Conservation (phyloP, 164 flowering plant species). For the Magnolia kwangsiensis region DNA sequence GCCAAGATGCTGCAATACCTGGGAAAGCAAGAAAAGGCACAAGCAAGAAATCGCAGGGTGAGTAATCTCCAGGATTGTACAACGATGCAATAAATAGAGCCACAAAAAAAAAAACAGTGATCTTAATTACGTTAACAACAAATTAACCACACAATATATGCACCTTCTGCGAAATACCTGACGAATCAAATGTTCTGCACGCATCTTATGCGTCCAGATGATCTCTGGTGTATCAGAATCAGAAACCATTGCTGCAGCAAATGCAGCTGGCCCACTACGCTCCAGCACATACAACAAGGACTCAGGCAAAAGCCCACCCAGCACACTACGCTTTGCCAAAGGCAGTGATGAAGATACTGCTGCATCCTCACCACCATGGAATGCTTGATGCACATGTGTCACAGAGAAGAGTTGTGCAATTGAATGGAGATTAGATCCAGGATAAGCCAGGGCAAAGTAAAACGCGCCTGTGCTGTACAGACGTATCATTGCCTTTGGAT, state of each 20-base stretch:
- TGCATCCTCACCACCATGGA: constrained; percentile 99
- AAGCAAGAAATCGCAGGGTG: neutral
- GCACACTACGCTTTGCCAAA: constrained; percentile 91
- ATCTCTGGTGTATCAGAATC: constrained; percentile 99
- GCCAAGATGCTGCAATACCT: constrained; percentile 99
- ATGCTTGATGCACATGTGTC: constrained; percentile 97
- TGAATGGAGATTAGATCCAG: constrained; percentile 94
- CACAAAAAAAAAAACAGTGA: neutral
- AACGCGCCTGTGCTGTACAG: constrained; percentile 95
- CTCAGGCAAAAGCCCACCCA: constrained; percentile 97
- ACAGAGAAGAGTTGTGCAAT: constrained; percentile 86
- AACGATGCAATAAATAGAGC: neutral
- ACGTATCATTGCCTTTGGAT: constrained; percentile 95
- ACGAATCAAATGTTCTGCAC: constrained; percentile 91
- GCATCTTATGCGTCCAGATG: constrained; percentile 99
- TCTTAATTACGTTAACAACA: neutral
- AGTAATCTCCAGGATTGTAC: neutral
- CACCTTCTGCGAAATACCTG: constrained; percentile 49
- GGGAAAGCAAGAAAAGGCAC: constrained; percentile 4
- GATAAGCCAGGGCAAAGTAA: constrained; percentile 95
- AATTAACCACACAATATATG: neutral
- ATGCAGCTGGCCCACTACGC: constrained; percentile 93
- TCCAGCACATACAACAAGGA: constrained; percentile 93
- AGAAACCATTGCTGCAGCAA: constrained; percentile 99
- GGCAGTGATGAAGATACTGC: constrained; percentile 95